Evolutionary conservation across 495 filamentous ascomycete species (phyloP).

Genomic region (Penicillium simplicissimum): DNA sequence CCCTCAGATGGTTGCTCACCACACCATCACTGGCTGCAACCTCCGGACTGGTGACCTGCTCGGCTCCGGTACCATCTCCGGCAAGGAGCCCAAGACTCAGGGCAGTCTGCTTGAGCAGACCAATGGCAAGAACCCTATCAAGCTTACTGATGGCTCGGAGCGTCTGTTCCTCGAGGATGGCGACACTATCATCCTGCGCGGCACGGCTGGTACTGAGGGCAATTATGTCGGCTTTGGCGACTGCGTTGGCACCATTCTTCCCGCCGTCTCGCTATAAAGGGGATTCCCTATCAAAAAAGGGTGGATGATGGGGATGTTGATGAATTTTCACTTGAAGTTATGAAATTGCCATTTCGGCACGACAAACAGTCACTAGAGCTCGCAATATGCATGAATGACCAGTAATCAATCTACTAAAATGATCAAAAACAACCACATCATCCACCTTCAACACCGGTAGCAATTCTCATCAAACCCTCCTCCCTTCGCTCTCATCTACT

Average conservation of each 20-base stretch:
- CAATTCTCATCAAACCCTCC: neutral
- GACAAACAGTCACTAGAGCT: slow-evolving; percentile 10
- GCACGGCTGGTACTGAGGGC: slow-evolving; percentile 62
- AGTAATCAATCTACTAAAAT: neutral
- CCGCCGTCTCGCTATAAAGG: slow-evolving; percentile 35
- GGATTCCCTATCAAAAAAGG: neutral
- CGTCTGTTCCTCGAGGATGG: slow-evolving; percentile 83
- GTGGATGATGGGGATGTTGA: slow-evolving; percentile 2
- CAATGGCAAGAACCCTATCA: slow-evolving; percentile 63
- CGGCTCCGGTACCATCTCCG: slow-evolving; percentile 88
- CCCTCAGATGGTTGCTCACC: slow-evolving; percentile 92
- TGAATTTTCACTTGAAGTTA: slow-evolving; percentile 2
- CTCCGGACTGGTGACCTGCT: slow-evolving; percentile 81
- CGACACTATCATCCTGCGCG: slow-evolving; percentile 72
- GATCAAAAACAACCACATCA: neutral
- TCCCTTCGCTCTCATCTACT: slow-evolving; percentile 4
- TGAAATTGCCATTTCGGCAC: slow-evolving; percentile 7
- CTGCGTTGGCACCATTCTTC: slow-evolving; percentile 60
- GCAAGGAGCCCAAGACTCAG: slow-evolving; percentile 56
- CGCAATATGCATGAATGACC: neutral
- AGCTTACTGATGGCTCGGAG: slow-evolving; percentile 67
- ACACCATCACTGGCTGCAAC: slow-evolving; percentile 82
- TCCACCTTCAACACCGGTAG: neutral
- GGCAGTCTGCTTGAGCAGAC: slow-evolving; percentile 85
- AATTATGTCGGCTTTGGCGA: slow-evolving; percentile 73